Percentiles rank a stretch among this genome's conserved stretches.
Conservation (phyloP, 768 basidiomycete genomes). For the Kwoniella botswanensis region DNA sequence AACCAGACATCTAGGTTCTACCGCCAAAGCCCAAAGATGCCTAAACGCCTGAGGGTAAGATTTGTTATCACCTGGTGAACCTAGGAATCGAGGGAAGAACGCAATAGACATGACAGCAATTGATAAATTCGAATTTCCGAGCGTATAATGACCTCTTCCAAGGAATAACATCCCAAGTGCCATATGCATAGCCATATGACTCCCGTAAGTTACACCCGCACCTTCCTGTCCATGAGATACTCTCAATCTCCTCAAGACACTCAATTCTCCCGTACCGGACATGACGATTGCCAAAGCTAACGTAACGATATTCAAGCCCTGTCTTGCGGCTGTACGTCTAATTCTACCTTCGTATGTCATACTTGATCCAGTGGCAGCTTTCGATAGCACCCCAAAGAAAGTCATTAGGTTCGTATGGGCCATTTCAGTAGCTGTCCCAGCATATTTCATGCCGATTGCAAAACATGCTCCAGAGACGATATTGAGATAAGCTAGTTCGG, state of each 20-base stretch:
- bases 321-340: conserved; percentile 81
- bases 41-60: conserved; percentile 89
- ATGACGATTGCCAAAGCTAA: conserved; percentile 89
- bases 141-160: conserved; percentile 86
- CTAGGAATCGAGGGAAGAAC: conserved; percentile 88
- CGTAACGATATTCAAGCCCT: conserved; percentile 84
- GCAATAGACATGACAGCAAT: conserved; percentile 87
- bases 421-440: conserved; percentile 88
- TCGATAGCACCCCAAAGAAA: conserved; percentile 73
- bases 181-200: conserved; percentile 87
- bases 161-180: conserved; percentile 90
- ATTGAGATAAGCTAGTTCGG: conserved; percentile 89
- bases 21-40: conserved; percentile 94
- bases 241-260: conserved; percentile 81
- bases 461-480: conserved; percentile 91
- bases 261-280: conserved; percentile 95
- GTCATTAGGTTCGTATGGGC: conserved; percentile 82
- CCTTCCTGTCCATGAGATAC: conserved; percentile 88
- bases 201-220: conserved; percentile 67
- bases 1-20: conserved; percentile 89
- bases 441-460: conserved; percentile 87
- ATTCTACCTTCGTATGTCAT: conserved; percentile 85
- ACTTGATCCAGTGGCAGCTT: conserved; percentile 61
- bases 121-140: conserved; percentile 89
- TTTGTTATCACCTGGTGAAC: conserved; percentile 80